Conservation (phyloP, 768 basidiomycete genomes). For the Phaeotremella fagi region DNA sequence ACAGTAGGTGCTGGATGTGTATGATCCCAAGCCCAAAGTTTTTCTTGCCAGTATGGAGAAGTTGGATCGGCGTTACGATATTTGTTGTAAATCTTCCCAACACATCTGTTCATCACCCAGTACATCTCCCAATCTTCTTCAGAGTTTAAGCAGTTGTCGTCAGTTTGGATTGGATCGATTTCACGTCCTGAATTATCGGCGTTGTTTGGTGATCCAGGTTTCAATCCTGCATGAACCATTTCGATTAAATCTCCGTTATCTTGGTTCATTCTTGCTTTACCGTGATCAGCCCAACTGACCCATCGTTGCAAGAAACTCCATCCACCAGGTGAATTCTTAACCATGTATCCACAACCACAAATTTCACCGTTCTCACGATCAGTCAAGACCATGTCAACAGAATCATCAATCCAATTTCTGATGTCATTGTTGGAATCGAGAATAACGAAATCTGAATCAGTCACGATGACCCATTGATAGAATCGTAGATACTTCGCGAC, state of each 20-base stretch:
- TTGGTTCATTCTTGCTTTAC: neutral
- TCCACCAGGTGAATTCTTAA: conserved; percentile 8
- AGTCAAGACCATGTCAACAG: conserved; percentile 2
- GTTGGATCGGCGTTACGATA: neutral
- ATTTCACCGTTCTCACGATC: conserved; percentile 5
- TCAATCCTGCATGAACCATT: conserved; percentile 8
- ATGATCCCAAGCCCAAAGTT: neutral
- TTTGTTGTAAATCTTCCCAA: neutral
- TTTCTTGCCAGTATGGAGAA: neutral
- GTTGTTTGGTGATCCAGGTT: conserved; percentile 2
- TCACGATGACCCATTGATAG: conserved; percentile 8
- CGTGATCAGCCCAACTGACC: conserved; percentile 4
- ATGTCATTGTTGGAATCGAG: conserved; percentile 1
- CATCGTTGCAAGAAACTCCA: conserved; percentile 5
- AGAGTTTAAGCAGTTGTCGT: neutral
- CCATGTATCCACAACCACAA: conserved; percentile 6
- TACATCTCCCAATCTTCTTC: neutral
- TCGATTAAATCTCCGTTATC: conserved; percentile 8
- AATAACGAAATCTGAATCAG: conserved; percentile 3
- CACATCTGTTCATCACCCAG: conserved; percentile 1
- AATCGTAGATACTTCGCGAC: conserved; percentile 2
- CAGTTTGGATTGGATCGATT: neutral
- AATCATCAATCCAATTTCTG: neutral
- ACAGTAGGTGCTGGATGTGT: neutral
- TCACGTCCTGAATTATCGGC: neutral